Percentiles rank a stretch among this genome's conserved stretches.
phyloP scores from a whole-genome alignment of 768 basidiomycete genomes.

The Kwoniella mangroviensis region DNA sequence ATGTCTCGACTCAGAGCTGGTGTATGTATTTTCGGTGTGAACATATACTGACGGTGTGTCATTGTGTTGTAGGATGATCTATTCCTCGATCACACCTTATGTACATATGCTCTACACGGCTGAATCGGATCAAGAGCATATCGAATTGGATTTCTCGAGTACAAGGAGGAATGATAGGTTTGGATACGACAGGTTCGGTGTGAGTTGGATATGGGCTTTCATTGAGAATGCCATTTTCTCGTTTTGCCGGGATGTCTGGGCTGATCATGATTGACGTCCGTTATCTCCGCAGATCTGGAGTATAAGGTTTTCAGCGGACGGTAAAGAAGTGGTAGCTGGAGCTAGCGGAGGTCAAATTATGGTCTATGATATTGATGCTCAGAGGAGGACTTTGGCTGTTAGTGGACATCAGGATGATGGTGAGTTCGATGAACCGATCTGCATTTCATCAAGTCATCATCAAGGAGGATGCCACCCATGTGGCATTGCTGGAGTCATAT shows the following conservation, averaged over 20 bases:
- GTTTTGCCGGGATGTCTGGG: conserved; percentile 67
- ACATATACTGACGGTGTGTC: no score
- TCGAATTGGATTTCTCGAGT: conserved; percentile 47
- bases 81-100: conserved; percentile 73
- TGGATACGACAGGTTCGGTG: conserved; percentile 53
- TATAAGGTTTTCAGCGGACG: conserved; percentile 94
- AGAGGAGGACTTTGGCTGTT: conserved; percentile 80
- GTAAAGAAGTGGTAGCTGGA: conserved; percentile 91
- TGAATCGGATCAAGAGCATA: conserved; percentile 53
- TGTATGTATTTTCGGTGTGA: no score
- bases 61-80: conserved; percentile 71
- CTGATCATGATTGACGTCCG: conserved; percentile 60
- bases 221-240: conserved; percentile 64
- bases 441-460: no score
- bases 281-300: conserved; percentile 74
- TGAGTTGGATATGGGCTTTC: conserved; percentile 29
- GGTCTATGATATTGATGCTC: conserved; percentile 90
- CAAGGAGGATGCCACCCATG: no score
- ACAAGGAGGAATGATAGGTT: conserved; percentile 9
- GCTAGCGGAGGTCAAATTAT: conserved; percentile 60
- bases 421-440: conserved; percentile 23
- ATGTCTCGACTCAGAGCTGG: neutral
- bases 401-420: conserved; percentile 80
- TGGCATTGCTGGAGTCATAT: no score
- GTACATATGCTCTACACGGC: conserved; percentile 54